Base-by-base conservation (phyloP, 179 eudicot genomes). In the Kewa caespitosa region DNA sequence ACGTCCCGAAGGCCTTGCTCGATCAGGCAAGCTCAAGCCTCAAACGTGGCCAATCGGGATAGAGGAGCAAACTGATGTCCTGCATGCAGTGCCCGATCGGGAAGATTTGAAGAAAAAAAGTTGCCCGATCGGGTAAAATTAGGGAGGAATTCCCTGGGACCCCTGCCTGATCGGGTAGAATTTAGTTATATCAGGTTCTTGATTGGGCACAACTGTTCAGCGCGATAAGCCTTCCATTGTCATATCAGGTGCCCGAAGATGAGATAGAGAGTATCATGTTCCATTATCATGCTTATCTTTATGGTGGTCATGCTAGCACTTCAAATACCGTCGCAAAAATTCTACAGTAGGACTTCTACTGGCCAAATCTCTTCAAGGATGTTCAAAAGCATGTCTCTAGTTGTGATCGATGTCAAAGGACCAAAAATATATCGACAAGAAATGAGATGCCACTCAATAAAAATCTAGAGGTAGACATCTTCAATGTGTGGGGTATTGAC, bases 401-500 rank as follows among this genome's bases (percentile, higher is more conserved):
- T 0, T 70, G 62, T 70, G 74, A 70, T 20, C 3, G 33, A 20
- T 70, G 74, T 22, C 61, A 70, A 34, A 32, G 32, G 17, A 70
- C n/a, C 1, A 22, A 31, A 50, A 50, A 50, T 50, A 50, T 50
- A 6, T 50, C 57, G 6, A 67, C n/a, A 14, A 11, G 7, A 1
- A 0, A 70, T 34, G 61, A 70, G 18, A 70, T 50, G 61, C 62
- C 43, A 3, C 42, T 48, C 12, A 18, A 70, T 10, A 32, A 31
- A 4, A 69, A 43, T 20, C 30, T 69, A 0, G 59, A 25, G 59
- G 20, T 30, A 0, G 38, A 31, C 3, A 17, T 30, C 6, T 70
- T 70, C 5, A 62, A 50, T 32, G 62, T 70, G 0, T 70, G 43
- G 62, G 74, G 61, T 6, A 22, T 52, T 0, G 74, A 70, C 0